Base-by-base conservation (phyloP, 805 yeast species). In the Tanozyma kutaoensis region DNA sequence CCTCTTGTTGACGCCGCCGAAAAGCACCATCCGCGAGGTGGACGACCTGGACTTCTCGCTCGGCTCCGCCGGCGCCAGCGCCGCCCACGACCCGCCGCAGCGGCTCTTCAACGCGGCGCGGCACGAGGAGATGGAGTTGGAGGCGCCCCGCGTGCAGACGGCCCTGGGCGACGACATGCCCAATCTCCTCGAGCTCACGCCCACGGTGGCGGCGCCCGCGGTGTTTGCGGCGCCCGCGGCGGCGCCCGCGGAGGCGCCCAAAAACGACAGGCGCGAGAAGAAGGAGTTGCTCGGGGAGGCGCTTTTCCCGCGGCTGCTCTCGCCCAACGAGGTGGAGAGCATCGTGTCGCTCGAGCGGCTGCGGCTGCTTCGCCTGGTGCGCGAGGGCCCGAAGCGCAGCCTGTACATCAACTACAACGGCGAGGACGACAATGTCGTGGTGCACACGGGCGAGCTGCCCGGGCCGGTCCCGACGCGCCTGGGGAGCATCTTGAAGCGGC, bases 331-430 rank as follows among this genome's bases (percentile, higher is more conserved):
- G 42, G 79, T 80, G 8, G 80, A 76, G 36, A 73, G 80, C 24
- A 80, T 80, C 31, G 76, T 76, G 3, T 66, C 77, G 6, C 43
- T 80, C 24, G 93, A 80, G 46, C 61, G 86, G 33, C 68, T 78
- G 6, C 43, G 72, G 26, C 66, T 74, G 4, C 56, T 67, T 55
- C 63, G 68, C 42, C 74, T 84, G 0, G 46, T 63, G n/a, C 54
- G 40, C 28, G 50, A 59, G 11, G 47, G 39, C 24, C 42, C 39
- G 37, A 39, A 46, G 24, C 35, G 66, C 14, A 55, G 48, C 29
- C 54, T 62, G 15, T 59, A 47, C 34, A 48, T 52, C 12, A 58
- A 58, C 29, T 59, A 56, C 33, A 39, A 52, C 24, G 64, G 64
- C 5, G 48, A 54, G 10, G 61, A 59, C 28, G 65, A 58, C 9